Conservation (phyloP, 2,329 filamentous ascomycete species). For the Ophiognomonia clavigignenti-juglandacearum region DNA sequence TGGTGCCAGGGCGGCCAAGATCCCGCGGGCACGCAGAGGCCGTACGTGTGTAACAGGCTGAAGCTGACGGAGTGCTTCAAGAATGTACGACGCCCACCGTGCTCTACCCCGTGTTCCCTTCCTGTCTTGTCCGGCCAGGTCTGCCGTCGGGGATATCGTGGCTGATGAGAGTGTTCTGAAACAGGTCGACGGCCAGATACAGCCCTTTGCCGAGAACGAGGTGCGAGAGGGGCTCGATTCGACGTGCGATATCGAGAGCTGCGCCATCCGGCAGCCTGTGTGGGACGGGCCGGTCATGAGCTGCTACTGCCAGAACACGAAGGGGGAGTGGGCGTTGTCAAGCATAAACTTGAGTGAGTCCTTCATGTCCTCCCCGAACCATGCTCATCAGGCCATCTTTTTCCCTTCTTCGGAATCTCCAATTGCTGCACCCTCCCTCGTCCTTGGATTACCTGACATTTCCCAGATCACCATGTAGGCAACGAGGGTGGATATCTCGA, state of each 20-base stretch:
- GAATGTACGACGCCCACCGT: slow-evolving; percentile 5
- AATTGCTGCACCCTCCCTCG: not conserved
- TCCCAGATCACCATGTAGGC: slow-evolving; percentile 1
- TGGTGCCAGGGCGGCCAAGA: slow-evolving; percentile 7
- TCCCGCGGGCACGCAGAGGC: not conserved
- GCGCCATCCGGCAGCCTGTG: slow-evolving; percentile 5
- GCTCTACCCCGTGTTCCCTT: not conserved
- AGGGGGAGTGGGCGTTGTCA: not conserved
- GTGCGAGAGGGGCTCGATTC: not conserved
- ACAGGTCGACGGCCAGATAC: slow-evolving; percentile 3
- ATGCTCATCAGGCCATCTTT: too few relatives aligned
- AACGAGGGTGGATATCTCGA: slow-evolving; percentile 4
- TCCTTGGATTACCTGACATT: not conserved
- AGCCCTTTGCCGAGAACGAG: not conserved
- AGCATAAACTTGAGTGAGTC: slow-evolving; percentile 11
- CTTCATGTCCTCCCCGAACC: too few relatives aligned
- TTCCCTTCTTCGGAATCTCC: not conserved
- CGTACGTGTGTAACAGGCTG: slow-evolving; percentile 2
- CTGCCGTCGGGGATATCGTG: too few relatives aligned
- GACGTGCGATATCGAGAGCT: slow-evolving; percentile 10
- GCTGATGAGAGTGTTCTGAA: not conserved
- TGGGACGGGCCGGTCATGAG: slow-evolving; percentile 13
- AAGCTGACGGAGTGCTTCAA: slow-evolving; percentile 10
- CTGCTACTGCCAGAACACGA: slow-evolving; percentile 5
- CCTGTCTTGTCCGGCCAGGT: not conserved